Evolutionary conservation across 2,329 filamentous ascomycete genomes (phyloP), one percentile per base, ranked within the genome.

Genomic region (Calonectria crousiana): DNA sequence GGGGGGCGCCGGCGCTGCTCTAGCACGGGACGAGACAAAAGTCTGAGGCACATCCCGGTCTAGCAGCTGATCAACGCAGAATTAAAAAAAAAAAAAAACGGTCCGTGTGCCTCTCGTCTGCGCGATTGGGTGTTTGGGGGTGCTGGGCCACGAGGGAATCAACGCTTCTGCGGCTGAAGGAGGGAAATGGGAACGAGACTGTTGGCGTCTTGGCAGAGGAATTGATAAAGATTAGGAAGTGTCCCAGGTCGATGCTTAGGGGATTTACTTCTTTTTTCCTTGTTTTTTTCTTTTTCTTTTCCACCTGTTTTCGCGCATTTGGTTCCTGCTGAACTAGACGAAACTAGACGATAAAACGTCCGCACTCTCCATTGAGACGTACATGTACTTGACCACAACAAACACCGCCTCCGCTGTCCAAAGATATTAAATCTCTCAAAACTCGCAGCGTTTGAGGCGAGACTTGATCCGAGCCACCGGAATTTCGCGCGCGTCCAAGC

Each of bases 21-120:
- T 44, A 68, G 66, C 66, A 34, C 66, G 38, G 18, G 49, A 44
- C 18, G 56, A 38, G 56, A 62, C 56, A 34, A 62, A 47, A 16
- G 38, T 65, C 38, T 36, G 67, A 70, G 34, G 56, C 56, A 70
- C 44, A 70, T 41, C 44, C 53, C 14, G 28, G 51, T 32, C 66
- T 36, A 26, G 56, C n/a, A 60, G 56, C 56, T 11, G 8, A 34
- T n/a, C n/a, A n/a, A n/a, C n/a, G n/a, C n/a, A n/a, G n/a, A n/a
- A n/a, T n/a, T n/a, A n/a, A n/a, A n/a, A n/a, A n/a, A 10, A n/a
- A 26, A 23, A 34, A 60, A 14, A n/a, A 36, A 23, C n/a, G 56
- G 20, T 62, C 60, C 41, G 26, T 65, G 60, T 65, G 32, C 34
- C 16, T 10, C n/a, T 32, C 18, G 23, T 14, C 56, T 18, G 26